These are phyloP conservation scores for Jamesozyma hellenica DNA, from an alignment of 805 yeast genomes.

Conservation along the genomic window DNA sequence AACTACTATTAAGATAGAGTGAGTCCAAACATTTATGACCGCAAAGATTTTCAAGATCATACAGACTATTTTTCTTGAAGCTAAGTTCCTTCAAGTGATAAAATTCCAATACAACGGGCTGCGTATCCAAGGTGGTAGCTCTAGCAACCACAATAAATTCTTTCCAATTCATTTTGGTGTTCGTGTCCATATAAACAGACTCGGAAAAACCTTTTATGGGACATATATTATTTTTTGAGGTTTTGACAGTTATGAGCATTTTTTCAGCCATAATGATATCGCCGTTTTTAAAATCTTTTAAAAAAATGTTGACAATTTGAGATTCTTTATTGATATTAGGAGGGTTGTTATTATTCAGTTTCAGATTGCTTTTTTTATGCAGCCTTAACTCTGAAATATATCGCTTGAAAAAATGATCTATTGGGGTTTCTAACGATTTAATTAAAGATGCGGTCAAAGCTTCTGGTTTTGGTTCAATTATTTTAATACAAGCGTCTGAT, in stretches of 20 bases:
- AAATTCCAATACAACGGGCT: conserved; percentile 56
- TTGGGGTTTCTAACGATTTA: too few relatives aligned
- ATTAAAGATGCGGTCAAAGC: too few relatives aligned
- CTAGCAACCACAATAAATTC: conserved; percentile 69
- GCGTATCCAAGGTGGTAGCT: conserved; percentile 40
- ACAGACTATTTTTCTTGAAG: conserved; percentile 2
- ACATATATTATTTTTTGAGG: conserved; percentile 19
- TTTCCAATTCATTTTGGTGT: conserved; percentile 64
- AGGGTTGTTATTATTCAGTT: too few relatives aligned
- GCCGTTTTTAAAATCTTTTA: too few relatives aligned
- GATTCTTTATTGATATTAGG: too few relatives aligned
- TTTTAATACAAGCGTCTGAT: too few relatives aligned
- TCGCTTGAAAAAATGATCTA: too few relatives aligned
- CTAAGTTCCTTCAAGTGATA: conserved; percentile 38
- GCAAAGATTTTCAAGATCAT: conserved; percentile 1
- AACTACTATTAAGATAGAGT: conserved; percentile 16
- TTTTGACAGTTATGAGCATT: conserved; percentile 56
- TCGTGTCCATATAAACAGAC: conserved; percentile 40
- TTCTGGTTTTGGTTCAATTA: too few relatives aligned
- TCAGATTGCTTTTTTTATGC: too few relatives aligned
- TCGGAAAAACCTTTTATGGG: conserved; percentile 37
- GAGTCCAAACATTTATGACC: conserved; percentile 24
- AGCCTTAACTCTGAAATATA: too few relatives aligned
- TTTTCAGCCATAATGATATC: conserved; percentile 56
- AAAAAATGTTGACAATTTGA: too few relatives aligned